These are phyloP conservation scores for Apiotrichum veenhuisii DNA, from an alignment of 1,284 basidiomycete genomes.

Conservation along the genomic window DNA sequence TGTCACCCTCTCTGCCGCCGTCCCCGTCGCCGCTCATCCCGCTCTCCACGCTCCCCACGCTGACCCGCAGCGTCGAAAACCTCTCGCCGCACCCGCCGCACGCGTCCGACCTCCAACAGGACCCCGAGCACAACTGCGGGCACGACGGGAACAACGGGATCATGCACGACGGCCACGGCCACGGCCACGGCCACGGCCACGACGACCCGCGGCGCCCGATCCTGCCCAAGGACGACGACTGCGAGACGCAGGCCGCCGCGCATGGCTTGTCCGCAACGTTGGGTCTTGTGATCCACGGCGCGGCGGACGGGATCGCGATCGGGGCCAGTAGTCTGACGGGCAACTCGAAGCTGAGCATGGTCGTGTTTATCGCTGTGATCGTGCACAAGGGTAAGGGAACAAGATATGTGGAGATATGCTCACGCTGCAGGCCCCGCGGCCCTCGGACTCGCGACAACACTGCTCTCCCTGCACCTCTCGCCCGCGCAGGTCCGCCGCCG, in stretches of 20 bases:
- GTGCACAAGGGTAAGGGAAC: constrained; percentile 72
- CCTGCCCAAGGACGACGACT: constrained; percentile 13
- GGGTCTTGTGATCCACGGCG: constrained; percentile 76
- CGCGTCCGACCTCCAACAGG: constrained; percentile 3
- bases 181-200: constrained; percentile 19
- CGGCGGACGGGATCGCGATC: constrained; percentile 84
- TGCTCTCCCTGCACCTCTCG: constrained; percentile 68
- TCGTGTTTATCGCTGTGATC: constrained; percentile 82
- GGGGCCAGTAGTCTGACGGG: constrained; percentile 58
- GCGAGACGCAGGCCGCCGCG: constrained; percentile 15
- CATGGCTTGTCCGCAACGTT: constrained; percentile 65
- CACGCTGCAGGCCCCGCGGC: constrained; percentile 68
- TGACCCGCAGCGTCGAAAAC: constrained; percentile 38
- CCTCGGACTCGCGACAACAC: constrained; percentile 72
- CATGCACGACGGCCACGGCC: constrained; percentile 14
- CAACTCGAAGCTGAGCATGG: constrained; percentile 57
- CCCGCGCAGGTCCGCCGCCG: constrained; percentile 67
- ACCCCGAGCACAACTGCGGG: not conserved
- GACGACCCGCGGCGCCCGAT: constrained; percentile 5
- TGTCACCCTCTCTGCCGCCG: not conserved
- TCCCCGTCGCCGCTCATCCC: not conserved
- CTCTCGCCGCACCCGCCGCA: constrained; percentile 42
- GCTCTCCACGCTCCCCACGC: not conserved
- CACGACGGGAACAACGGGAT: too few relatives aligned
- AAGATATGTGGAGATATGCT: not conserved